phyloP scores from a whole-genome alignment of 805 yeast species.

The Candida montana region DNA sequence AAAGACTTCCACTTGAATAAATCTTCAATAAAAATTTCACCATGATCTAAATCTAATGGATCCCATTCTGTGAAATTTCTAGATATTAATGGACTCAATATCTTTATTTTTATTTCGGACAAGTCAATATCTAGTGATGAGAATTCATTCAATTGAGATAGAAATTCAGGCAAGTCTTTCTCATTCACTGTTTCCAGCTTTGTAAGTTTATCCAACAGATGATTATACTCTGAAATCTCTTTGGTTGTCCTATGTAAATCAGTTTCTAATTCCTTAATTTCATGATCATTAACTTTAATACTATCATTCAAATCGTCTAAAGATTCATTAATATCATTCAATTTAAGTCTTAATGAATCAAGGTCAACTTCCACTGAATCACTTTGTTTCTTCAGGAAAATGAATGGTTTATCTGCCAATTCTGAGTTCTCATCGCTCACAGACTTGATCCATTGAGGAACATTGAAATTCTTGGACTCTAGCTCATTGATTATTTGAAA shows the following conservation, averaged over 20 bases:
- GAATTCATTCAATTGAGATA: neutral
- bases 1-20: conserved; percentile 26
- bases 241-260: neutral
- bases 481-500: conserved; percentile 21
- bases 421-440: conserved; percentile 20
- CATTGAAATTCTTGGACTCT: conserved; percentile 14
- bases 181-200: neutral
- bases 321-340: conserved; percentile 16
- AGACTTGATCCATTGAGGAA: conserved; percentile 19
- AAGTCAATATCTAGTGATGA: conserved; percentile 4
- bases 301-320: conserved; percentile 10
- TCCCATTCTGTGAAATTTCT: conserved; percentile 28
- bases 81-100: conserved; percentile 19
- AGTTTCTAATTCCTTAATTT: conserved; percentile 3
- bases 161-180: neutral
- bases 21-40: conserved; percentile 25
- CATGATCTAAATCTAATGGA: conserved; percentile 28
- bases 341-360: conserved; percentile 10
- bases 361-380: conserved; percentile 16
- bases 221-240: neutral
- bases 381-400: conserved; percentile 33
- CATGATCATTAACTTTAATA: conserved; percentile 11
- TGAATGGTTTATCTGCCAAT: conserved; percentile 31
- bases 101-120: conserved; percentile 16
- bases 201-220: neutral